Conservation (phyloP, 805 yeast species). For the Lipomyces yamanashiensis region DNA sequence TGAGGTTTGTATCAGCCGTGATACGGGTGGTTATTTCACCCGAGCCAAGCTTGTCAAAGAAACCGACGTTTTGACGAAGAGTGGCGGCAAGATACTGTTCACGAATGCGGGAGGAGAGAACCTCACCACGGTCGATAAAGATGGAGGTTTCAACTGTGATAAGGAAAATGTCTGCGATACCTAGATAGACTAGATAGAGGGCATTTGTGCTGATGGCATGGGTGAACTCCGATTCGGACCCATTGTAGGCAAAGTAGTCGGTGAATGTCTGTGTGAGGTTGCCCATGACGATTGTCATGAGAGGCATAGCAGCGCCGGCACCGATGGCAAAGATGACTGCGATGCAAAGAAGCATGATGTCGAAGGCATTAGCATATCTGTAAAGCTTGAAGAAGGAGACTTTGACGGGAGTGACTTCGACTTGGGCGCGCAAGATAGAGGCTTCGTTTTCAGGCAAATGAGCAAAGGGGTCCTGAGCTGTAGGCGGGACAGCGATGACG, state of each 20-base stretch:
- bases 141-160: constrained; percentile 44
- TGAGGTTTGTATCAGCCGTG: constrained; percentile 49
- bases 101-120: constrained; percentile 49
- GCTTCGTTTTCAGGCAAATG: constrained; percentile 44
- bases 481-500: constrained; percentile 3
- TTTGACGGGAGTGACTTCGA: constrained; percentile 35
- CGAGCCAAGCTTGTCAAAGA: constrained; percentile 50
- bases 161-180: constrained; percentile 42
- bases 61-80: constrained; percentile 50
- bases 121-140: constrained; percentile 49
- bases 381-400: constrained; percentile 42
- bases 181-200: constrained; percentile 49
- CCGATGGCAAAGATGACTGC: constrained; percentile 43
- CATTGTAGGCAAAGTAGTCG: constrained; percentile 38
- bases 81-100: constrained; percentile 46
- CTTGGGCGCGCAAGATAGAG: constrained; percentile 44
- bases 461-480: constrained; percentile 27
- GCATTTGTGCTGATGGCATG: constrained; percentile 44
- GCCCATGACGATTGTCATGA: constrained; percentile 50
- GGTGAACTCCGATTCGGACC: constrained; percentile 41
- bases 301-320: constrained; percentile 45
- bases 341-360: constrained; percentile 32
- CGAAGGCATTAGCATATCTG: constrained; percentile 44
- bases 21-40: constrained; percentile 52
- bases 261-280: constrained; percentile 46